phyloP scores from a whole-genome alignment of 352 stramenopile genomes.

The Thalassiosira tumida region DNA sequence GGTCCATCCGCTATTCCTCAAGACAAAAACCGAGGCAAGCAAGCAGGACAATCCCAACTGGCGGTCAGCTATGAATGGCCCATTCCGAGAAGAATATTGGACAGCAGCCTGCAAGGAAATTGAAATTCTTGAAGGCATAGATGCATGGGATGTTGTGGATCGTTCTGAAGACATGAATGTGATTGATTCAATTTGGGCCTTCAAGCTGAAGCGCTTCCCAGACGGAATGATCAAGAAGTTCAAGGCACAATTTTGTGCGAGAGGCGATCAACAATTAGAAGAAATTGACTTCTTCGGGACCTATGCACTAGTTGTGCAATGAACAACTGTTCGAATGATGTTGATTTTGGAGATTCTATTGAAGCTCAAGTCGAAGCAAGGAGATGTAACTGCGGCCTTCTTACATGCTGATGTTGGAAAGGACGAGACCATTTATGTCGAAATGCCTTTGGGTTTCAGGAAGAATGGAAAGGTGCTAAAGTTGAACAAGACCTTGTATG shows the following conservation, averaged over 20 bases:
- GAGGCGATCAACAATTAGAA: constrained; percentile 65
- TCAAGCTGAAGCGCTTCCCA: constrained; percentile 7
- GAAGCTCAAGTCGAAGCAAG: background rate
- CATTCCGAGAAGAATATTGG: constrained; percentile 32
- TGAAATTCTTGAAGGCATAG: background rate
- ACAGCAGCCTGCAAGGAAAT: constrained; percentile 34
- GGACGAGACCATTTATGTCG: constrained; percentile 13
- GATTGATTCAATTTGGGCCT: background rate
- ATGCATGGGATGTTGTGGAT: background rate
- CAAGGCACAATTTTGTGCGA: constrained; percentile 72
- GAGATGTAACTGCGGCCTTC: constrained; percentile 42
- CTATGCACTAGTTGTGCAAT: constrained; percentile 41
- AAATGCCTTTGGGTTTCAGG: constrained; percentile 49
- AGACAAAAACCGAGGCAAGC: background rate
- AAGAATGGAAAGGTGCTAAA: constrained; percentile 57
- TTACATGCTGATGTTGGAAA: constrained; percentile 16
- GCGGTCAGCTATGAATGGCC: constrained; percentile 19
- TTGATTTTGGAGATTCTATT: constrained; percentile 53
- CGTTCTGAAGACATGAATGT: background rate
- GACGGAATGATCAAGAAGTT: constrained; percentile 47
- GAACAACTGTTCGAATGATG: constrained; percentile 63
- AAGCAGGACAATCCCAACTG: constrained; percentile 41
- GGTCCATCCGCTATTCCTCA: background rate
- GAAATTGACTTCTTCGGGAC: constrained; percentile 68
- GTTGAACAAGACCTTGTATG: constrained; percentile 62